phyloP scores from a whole-genome alignment of 768 basidiomycete species.

The Flagelloscypha sp. region DNA sequence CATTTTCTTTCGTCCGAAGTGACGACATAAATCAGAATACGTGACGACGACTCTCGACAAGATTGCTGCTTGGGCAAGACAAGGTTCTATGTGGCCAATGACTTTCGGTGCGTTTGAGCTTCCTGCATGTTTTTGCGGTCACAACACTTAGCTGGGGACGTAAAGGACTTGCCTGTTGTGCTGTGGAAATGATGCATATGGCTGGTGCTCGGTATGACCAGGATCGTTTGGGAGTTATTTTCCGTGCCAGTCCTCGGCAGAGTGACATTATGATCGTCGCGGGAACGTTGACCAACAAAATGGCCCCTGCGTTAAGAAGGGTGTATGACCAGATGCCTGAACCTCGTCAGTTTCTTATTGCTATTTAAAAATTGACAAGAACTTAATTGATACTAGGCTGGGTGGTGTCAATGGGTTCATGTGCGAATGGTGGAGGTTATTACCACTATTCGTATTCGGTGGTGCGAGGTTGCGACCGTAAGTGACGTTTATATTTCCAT shows the following conservation, averaged over 20 bases:
- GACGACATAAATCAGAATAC: slow-evolving; percentile 58
- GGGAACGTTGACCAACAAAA: slow-evolving; percentile 98
- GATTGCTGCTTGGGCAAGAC: slow-evolving; percentile 93
- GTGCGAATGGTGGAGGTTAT: slow-evolving; percentile 96
- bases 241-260: slow-evolving; percentile 98
- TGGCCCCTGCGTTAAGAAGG: slow-evolving; percentile 96
- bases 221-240: slow-evolving; percentile 93
- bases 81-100: slow-evolving; percentile 99
- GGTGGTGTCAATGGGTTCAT: slow-evolving; percentile 99
- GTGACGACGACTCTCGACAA: slow-evolving; percentile 95
- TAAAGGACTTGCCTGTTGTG: slow-evolving; percentile 92
- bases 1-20: slow-evolving; percentile 2
- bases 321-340: slow-evolving; percentile 99
- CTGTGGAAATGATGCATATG: slow-evolving; percentile 99
- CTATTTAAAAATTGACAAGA: slow-evolving; percentile 4
- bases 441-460: slow-evolving; percentile 99
- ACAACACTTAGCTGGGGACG: slow-evolving; percentile 5
- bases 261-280: slow-evolving; percentile 99
- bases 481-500: slow-evolving; percentile 19
- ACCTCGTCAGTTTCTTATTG: slow-evolving; percentile 50
- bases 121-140: slow-evolving; percentile 2
- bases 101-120: slow-evolving; percentile 59
- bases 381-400: slow-evolving; percentile 47
- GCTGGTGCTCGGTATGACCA: slow-evolving; percentile 98
- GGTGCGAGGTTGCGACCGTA: slow-evolving; percentile 95